Conservation (phyloP, 2,329 filamentous ascomycete species). For the Aphanocladium album region DNA sequence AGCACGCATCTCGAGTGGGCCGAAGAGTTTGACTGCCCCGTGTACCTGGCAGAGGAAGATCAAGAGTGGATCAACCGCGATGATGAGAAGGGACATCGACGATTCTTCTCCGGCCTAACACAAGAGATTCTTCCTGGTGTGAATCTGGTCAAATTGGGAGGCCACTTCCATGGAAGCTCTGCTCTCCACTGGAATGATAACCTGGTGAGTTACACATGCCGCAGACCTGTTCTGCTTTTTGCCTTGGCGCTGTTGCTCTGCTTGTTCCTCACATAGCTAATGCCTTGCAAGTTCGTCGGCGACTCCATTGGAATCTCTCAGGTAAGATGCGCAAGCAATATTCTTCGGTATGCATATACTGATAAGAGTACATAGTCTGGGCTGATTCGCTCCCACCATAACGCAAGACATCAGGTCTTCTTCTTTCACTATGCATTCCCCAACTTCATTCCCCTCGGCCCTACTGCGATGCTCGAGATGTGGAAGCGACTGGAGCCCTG, state of each 20-base stretch:
- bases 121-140: conserved; percentile 41
- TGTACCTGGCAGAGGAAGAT: conserved; percentile 66
- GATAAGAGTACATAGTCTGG: background rate
- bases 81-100: conserved; percentile 31
- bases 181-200: conserved; percentile 57
- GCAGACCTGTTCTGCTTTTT: background rate
- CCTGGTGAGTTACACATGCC: conserved; percentile 29
- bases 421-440: conserved; percentile 14
- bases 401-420: conserved; percentile 4
- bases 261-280: background rate
- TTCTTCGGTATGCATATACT: background rate
- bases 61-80: conserved; percentile 53
- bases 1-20: conserved; percentile 73
- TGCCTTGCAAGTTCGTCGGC: conserved; percentile 6
- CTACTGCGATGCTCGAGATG: conserved; percentile 11
- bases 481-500: conserved; percentile 8
- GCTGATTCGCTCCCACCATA: conserved; percentile 8
- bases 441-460: conserved; percentile 11
- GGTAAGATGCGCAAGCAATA: background rate
- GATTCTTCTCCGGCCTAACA: conserved; percentile 41
- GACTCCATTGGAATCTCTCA: conserved; percentile 12
- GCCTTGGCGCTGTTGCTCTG: background rate
- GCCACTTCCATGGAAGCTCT: conserved; percentile 73
- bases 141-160: conserved; percentile 65
- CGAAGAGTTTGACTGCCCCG: conserved; percentile 59